phyloP scores from a whole-genome alignment of 768 basidiomycete genomes.

The Lactarius sp. region DNA sequence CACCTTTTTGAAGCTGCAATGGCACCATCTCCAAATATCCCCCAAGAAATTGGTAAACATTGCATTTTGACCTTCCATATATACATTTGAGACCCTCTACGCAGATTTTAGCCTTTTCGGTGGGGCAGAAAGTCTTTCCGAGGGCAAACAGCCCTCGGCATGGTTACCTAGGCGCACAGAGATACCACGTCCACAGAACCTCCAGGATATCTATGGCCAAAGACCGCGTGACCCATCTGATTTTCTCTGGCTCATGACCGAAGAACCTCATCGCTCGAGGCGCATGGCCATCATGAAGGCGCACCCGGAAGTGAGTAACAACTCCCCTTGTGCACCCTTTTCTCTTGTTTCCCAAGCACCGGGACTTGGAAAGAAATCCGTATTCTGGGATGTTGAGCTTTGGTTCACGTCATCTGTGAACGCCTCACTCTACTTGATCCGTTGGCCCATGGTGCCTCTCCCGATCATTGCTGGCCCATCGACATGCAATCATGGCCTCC shows the following conservation, averaged over 20 bases:
- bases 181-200: conserved; percentile 40
- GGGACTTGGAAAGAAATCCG: not conserved
- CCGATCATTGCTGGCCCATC: not conserved
- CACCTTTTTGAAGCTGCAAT: not conserved
- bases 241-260: conserved; percentile 96
- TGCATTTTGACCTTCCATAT: not conserved
- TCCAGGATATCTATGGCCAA: conserved; percentile 40
- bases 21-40: conserved; percentile 24
- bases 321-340: not conserved
- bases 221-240: conserved; percentile 76
- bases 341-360: not conserved
- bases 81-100: not conserved
- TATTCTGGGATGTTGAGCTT: not conserved
- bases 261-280: conserved; percentile 91
- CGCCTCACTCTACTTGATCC: not conserved
- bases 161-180: conserved; percentile 47
- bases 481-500: not conserved
- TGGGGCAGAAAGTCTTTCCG: conserved; percentile 71
- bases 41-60: conserved; percentile 20
- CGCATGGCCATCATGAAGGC: conserved; percentile 88
- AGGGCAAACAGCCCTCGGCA: conserved; percentile 41
- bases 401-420: not conserved
- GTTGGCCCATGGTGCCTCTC: not conserved
- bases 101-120: conserved; percentile 77
- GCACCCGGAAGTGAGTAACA: conserved; percentile 72